Percentiles rank a stretch among this genome's conserved stretches.
phyloP scores from a whole-genome alignment of 2,329 filamentous ascomycete species.

The Penicillium expansum region DNA sequence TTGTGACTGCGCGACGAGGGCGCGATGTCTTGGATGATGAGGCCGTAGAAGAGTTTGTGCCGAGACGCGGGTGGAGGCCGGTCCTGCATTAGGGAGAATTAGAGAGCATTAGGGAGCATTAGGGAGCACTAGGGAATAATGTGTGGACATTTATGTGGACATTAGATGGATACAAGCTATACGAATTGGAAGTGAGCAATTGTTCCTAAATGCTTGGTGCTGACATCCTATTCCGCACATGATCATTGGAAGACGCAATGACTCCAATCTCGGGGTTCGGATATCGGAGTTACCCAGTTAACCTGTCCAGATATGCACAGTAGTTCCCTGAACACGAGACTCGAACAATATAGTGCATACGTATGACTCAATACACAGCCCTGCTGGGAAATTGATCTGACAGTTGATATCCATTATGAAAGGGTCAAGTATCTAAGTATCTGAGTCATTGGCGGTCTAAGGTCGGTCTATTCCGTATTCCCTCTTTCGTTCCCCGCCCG shows the following conservation, averaged over 20 bases:
- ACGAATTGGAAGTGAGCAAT: no score
- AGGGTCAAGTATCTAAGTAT: neutral
- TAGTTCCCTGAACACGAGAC: neutral
- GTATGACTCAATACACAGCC: neutral
- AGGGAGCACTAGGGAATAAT: constrained; percentile 14
- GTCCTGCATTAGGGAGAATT: constrained; percentile 19
- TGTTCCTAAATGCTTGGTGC: no score
- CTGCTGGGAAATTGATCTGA: neutral
- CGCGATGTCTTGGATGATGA: constrained; percentile 62
- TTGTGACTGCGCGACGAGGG: constrained; percentile 62
- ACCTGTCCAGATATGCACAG: neutral
- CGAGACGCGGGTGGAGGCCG: constrained; percentile 59
- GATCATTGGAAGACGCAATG: neutral
- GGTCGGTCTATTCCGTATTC: neutral
- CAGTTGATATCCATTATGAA: neutral
- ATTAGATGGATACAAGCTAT: neutral
- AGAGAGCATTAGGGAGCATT: no score
- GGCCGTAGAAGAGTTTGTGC: constrained; percentile 55
- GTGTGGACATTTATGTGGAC: no score
- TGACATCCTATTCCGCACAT: no score
- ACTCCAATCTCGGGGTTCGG: neutral
- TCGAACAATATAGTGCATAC: neutral
- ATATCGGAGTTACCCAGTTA: neutral
- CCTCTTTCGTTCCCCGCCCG: neutral
- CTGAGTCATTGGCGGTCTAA: constrained; percentile 8